Base-by-base conservation (phyloP, 2,329 filamentous ascomycete genomes). In the Massarina eburnea region DNA sequence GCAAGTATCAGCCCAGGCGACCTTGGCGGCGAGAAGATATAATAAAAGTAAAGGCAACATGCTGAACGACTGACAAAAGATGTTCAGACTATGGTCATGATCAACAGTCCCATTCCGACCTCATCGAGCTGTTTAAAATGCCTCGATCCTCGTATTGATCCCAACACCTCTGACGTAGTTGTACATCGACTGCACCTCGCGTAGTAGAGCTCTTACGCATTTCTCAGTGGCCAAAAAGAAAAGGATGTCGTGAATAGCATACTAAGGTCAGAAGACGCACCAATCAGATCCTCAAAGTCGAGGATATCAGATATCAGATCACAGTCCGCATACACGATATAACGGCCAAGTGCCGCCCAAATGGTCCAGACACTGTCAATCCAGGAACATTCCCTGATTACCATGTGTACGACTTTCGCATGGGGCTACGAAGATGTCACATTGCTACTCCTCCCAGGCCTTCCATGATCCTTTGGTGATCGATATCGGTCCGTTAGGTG, bases 1-100 rank as follows among this genome's bases (percentile, higher is more conserved):
- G 40, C 60, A 63, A 3, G 57, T 54, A 35, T 61, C 54, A 12
- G 58, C 57, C 7, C 26, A 29, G 4, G 35, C 40, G 3, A 43
- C 36, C 4, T 37, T 20, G 10, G 47, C 41, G 22, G 58, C 17
- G 1, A 40, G 9, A 3, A 59, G 30, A 12, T 34, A 29, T 4
- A 24, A n/a, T 12, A 37, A 8, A 1, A 42, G 4, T 14, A 43
- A 8, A 3, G 10, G 14, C 15, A 40, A 35, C 51, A 51, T 57
- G 0, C 21, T 47, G 44, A 6, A 17, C 24, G 20, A 20, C 20
- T 12, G 26, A 43, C 19, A 21, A 39, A 19, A 18, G 29, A n/a
- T 3, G 3, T 24, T 8, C 17, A 19, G 20, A 15, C 35, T 15
- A 12, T n/a, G 29, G 2, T 27, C n/a, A 14, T 12, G 24, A 4